Base-by-base conservation (phyloP, 352 stramenopile genomes). In the Phytophthora sojae region DNA sequence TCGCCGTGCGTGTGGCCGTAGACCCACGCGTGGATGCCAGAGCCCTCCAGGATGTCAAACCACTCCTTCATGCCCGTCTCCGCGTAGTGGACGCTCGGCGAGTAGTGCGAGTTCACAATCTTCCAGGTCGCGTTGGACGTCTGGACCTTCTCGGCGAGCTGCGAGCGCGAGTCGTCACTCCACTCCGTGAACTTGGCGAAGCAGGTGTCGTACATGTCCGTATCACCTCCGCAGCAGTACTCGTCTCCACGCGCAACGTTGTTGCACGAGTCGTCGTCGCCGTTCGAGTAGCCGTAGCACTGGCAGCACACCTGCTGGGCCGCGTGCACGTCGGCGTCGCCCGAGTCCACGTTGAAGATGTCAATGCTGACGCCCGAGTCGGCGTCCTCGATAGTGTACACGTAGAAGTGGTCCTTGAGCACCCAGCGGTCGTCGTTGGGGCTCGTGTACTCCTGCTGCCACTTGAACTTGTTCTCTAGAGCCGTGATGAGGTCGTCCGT, bases 31-130 rank as follows among this genome's bases (percentile, higher is more conserved):
- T 85, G 80, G 39, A 87, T 57, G 56, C 69, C 81, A 15, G 75
- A 67, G 32, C 62, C 69, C 3, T 77, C 70, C 19, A 89, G 39
- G 47, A 87, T 68, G 25, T 85, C 73, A 51, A 83, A 84, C 86
- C 86, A 94, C 60, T 64, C 49, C 39, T 70, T 80, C 70, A 80
- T 69, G 44, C 72, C 77, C 23, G 42, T 52, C 25, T 85, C 67
- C 9, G 65, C 68, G 53, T 81, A 89, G 70, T 91, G 83, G 5
- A 73, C 76, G 35, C 84, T 85, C 17, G 84, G 82, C 4, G 74
- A 86, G 67, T 92, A 92, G 65, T 92, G 82, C 26, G 74, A 84
- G 77, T 92, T 92, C 0, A 92, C 81, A 12, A 92, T 77, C 68
- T 91, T 90, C 80, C 83, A 92, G 35, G 83, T 90, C 4, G 84